Evolutionary conservation across 108 stramenopile species (phyloP).

Genomic region (Nannochloropsis oceanica): DNA sequence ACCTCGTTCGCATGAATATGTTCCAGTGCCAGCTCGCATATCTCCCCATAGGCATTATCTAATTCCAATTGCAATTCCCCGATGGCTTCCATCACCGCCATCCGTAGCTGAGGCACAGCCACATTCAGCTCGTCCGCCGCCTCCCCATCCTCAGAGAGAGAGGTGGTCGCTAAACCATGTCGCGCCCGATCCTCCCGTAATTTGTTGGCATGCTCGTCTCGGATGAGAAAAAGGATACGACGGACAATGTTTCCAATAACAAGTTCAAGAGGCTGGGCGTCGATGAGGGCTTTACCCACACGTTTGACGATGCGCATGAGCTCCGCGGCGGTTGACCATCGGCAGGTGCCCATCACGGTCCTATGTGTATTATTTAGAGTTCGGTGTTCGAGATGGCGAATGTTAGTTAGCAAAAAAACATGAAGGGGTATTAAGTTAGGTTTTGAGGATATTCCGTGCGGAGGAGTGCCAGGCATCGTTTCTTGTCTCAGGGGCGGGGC

Average conservation of each 20-base stretch:
- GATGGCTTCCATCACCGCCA: conserved; percentile 9
- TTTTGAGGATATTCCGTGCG: neutral
- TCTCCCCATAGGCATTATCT: conserved; percentile 7
- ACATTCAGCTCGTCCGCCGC: neutral
- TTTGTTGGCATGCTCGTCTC: conserved; percentile 13
- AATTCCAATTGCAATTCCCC: conserved; percentile 14
- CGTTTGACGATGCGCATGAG: conserved; percentile 18
- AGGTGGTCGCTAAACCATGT: neutral
- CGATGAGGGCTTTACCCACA: conserved; percentile 21
- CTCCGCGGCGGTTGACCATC: conserved; percentile 24
- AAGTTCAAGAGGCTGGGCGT: conserved; percentile 15
- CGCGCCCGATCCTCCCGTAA: neutral
- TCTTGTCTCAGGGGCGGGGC: too few species aligned
- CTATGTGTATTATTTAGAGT: neutral
- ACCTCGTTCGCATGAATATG: conserved; percentile 87
- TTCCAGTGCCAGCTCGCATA: conserved; percentile 41
- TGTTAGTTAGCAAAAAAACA: neutral
- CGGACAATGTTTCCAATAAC: conserved; percentile 25
- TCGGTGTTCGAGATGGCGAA: neutral
- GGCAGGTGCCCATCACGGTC: conserved; percentile 14
- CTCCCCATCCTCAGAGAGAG: neutral
- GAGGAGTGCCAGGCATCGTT: too few species aligned
- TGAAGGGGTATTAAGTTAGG: neutral
- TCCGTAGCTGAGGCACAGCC: conserved; percentile 6
- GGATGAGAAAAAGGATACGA: conserved; percentile 19